phyloP scores from a whole-genome alignment of 2,329 filamentous ascomycete species.

The Aspergillus puulaauensis region DNA sequence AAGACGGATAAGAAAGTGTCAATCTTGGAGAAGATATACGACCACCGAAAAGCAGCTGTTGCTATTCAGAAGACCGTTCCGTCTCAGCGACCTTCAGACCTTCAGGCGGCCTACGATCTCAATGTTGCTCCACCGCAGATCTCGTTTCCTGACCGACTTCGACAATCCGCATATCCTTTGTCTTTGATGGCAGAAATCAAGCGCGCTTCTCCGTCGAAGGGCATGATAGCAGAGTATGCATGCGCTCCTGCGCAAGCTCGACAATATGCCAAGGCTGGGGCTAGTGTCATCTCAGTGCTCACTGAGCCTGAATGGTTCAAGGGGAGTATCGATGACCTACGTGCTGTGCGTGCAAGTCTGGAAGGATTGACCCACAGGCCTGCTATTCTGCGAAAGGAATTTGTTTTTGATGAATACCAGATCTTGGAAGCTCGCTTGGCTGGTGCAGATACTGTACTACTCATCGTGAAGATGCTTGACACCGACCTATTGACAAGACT shows the following conservation, averaged over 20 bases:
- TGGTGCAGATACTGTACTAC: constrained; percentile 87
- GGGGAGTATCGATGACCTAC: constrained; percentile 90
- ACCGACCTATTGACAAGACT: constrained; percentile 69
- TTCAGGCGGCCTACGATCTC: constrained; percentile 83
- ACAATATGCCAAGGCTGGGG: constrained; percentile 88
- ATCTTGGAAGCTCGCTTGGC: constrained; percentile 91
- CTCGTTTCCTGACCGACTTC: constrained; percentile 74
- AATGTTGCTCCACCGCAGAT: constrained; percentile 82
- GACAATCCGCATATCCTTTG: constrained; percentile 81
- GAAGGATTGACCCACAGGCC: constrained; percentile 89
- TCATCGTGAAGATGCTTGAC: constrained; percentile 98
- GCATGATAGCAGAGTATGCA: constrained; percentile 82
- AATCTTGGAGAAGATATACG: constrained; percentile 89
- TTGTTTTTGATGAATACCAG: constrained; percentile 97
- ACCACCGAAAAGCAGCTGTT: constrained; percentile 72
- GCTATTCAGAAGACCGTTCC: constrained; percentile 79
- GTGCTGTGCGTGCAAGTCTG: constrained; percentile 82
- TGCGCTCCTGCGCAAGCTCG: constrained; percentile 87
- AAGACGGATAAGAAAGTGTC: constrained; percentile 65
- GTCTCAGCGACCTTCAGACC: constrained; percentile 76
- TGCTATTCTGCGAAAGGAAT: constrained; percentile 90
- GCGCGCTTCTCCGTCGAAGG: constrained; percentile 92
- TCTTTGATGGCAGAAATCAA: constrained; percentile 97
- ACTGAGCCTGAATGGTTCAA: constrained; percentile 99
- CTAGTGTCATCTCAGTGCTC: constrained; percentile 96